Evolutionary conservation across 495 filamentous ascomycete genomes (phyloP), one percentile per base, ranked within the genome.

Genomic region (Achaetomiella virescens): DNA sequence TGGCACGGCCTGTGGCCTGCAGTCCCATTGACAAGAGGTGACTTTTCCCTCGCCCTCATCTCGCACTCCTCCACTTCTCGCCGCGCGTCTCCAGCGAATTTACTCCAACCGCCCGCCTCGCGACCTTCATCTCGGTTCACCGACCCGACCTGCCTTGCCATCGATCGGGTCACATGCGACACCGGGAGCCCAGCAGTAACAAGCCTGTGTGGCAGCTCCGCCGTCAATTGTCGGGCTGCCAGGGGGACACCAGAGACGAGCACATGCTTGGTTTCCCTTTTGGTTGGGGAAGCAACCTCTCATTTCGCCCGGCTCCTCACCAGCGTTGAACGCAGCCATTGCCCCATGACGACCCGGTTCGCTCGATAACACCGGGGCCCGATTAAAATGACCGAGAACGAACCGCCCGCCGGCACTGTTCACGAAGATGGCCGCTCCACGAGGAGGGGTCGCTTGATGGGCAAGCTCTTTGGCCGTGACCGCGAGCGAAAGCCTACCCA

Each of bases 401-500:
- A 75, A 37, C 61, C 65, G 35, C 69, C 66, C 18, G 48, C 61
- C 48, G 48, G 59, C 46, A 40, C 54, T 17, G 67, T 67, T 49
- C 67, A 70, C 21, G 70, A 72, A 21, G 70, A 67, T 48, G 66
- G 65, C 47, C 60, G 70, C 38, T 27, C 35, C 35, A 69, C 72
- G 43, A 75, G 67, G 57, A 65, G 73, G 58, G 72, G 71, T 56
- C 72, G 74, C 45, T 50, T 78, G 17, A 78, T 78, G 71, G 76
- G 76, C 41, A 77, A 76, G 66, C 62, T 78, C 27, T 78, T 78
- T 55, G 72, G 72, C 43, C 52, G 64, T 35, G 63, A 66, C 44
- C 65, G 66, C 10, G 64, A 76, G 1, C 68, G 66, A 35, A 77
- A 78, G 64, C 31, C 67, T 18, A 65, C 70, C 11, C 68, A 64